Evolutionary conservation across 2,329 filamentous ascomycete genomes (phyloP).

Genomic region (Hysterium pulicare): DNA sequence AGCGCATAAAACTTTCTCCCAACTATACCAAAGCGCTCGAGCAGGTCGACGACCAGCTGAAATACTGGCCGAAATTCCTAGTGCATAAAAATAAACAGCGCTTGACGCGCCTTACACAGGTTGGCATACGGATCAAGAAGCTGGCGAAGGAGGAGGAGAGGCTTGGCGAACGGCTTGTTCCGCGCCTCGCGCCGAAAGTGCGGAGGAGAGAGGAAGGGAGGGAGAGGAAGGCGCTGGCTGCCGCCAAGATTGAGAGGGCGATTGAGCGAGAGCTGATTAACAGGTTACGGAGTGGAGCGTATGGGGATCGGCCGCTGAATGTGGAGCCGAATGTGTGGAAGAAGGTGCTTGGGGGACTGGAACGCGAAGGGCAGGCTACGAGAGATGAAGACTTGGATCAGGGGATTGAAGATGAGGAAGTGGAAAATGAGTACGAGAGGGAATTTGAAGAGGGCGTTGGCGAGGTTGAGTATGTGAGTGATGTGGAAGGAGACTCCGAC

Average conservation of each 20-base stretch:
- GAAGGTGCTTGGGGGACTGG: constrained; percentile 87
- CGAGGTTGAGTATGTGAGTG: constrained; percentile 88
- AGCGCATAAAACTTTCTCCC: constrained; percentile 80
- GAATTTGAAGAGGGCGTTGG: constrained; percentile 63
- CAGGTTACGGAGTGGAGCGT: constrained; percentile 83
- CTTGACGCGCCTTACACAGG: constrained; percentile 86
- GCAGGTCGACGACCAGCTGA: constrained; percentile 69
- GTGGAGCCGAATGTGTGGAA: constrained; percentile 96
- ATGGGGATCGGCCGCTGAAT: constrained; percentile 91
- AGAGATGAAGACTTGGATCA: constrained; percentile 86
- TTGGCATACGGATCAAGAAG: constrained; percentile 59
- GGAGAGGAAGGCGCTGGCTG: constrained; percentile 50
- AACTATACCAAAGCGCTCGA: constrained; percentile 89
- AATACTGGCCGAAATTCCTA: constrained; percentile 92
- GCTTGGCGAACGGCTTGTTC: constrained; percentile 76
- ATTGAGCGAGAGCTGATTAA: constrained; percentile 96
- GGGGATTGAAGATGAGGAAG: constrained; percentile 74
- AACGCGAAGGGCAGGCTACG: constrained; percentile 77
- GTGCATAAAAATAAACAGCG: constrained; percentile 96
- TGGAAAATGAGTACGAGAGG: constrained; percentile 63
- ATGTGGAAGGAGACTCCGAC: constrained; percentile 71
- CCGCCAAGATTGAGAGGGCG: constrained; percentile 87
- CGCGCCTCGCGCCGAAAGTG: constrained; percentile 88
- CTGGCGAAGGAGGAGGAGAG: constrained; percentile 5
- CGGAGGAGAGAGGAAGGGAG: constrained; percentile 48